Evolutionary conservation across 2,329 filamentous ascomycete species (phyloP), one percentile per base, ranked within the genome.

Genomic region (Amesomyces nigricolor): DNA sequence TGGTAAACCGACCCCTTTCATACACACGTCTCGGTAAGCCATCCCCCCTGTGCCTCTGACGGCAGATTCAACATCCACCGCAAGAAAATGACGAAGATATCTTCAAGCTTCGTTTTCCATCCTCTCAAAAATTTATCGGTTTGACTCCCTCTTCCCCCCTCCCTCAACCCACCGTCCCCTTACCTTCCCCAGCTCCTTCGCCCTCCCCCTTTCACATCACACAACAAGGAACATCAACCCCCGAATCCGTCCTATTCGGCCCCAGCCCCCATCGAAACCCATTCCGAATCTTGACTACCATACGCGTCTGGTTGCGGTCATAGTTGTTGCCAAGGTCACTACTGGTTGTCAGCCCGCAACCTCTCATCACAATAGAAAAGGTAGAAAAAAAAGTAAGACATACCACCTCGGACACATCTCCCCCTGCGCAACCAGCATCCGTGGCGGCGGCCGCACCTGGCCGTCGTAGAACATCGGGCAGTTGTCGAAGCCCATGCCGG

Each of bases 251-350:
- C 58, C 60, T 66, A 51, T 65, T 67, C 5, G 76, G 75, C 1
- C 79, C 79, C 10, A 67, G 47, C 0, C 79, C 79, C 70, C 76
- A 74, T 43, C 76, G 75, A 43, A 78, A 60, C 17, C 75, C 75
- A 53, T 71, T 69, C 19, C 69, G 69, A 62, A 77, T 71, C 29
- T 67, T 62, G 44, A 71, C 61, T 45, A 82, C 71, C 70, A 79
- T 73, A 45, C 78, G 71, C 19, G 75, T 62, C 50, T 64, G 59
- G 63, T 82, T 79, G 42, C 68, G 68, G 61, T 83, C 77, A 60
- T 80, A 81, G 7, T 51, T 44, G 4, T 69, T 70, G 8, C 58
- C 54, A n/a, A 72, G 61, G 7, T 68, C 68, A 56, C 57, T 59
- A 26, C 3, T 13, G 13, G 9, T 14, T 4, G 26, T 43, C 19